Evolutionary conservation across 1,284 basidiomycete genomes (phyloP).

Genomic region (Irpex sp.): DNA sequence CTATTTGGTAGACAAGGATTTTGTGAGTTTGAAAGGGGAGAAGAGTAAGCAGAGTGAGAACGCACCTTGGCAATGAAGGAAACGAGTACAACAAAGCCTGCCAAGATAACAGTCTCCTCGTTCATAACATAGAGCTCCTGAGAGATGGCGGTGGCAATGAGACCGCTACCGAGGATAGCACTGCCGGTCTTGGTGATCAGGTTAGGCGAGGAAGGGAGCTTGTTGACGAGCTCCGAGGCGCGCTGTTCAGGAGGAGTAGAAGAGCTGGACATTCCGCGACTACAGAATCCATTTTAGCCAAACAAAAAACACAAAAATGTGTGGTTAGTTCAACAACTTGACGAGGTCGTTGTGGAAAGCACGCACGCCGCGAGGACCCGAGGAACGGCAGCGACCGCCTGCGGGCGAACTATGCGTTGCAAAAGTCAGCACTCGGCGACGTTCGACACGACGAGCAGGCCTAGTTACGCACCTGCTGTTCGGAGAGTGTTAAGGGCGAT

Average conservation of each 20-base stretch:
- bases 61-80: conserved; percentile 80
- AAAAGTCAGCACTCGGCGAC: not conserved
- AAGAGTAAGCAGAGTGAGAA: conserved; percentile 12
- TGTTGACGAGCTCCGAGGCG: conserved; percentile 89
- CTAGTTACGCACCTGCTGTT: conserved; percentile 46
- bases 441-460: not conserved
- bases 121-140: conserved; percentile 98
- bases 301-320: not conserved
- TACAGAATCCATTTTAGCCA: conserved; percentile 22
- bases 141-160: conserved; percentile 91
- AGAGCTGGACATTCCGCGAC: conserved; percentile 62
- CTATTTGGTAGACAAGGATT: conserved; percentile 13
- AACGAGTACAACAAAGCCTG: conserved; percentile 87
- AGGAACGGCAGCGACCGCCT: conserved; percentile 49
- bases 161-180: conserved; percentile 87
- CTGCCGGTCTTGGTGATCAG: conserved; percentile 94
- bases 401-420: conserved; percentile 46
- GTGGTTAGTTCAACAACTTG: not conserved
- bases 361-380: conserved; percentile 58
- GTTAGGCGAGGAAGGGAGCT: conserved; percentile 85
- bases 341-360: not conserved
- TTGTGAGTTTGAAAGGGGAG: not conserved
- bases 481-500: conserved; percentile 63
- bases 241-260: conserved; percentile 81
- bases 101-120: conserved; percentile 85